These are phyloP conservation scores for Nicotiana tabacum DNA, from an alignment of 257 asterid species.

Conservation along the genomic window DNA sequence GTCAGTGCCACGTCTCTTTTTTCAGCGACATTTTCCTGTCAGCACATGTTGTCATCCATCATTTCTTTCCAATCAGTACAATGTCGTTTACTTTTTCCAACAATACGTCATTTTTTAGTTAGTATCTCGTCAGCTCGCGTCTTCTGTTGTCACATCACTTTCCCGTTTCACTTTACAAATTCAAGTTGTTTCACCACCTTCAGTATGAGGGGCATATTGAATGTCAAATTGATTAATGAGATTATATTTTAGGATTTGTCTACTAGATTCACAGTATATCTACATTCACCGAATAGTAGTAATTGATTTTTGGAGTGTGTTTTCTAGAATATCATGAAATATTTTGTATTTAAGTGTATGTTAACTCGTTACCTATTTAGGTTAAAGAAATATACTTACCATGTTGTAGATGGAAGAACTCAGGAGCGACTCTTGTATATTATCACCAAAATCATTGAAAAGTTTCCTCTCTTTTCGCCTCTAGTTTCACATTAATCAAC, in stretches of 20 bases:
- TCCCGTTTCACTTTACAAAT: not conserved
- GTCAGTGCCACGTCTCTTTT: not conserved
- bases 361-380: not conserved
- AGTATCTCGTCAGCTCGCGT: not conserved
- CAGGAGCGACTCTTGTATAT: not conserved
- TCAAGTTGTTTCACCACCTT: slow-evolving; percentile 2
- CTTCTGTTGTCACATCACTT: not conserved
- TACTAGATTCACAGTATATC: not conserved
- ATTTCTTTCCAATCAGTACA: not conserved
- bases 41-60: not conserved
- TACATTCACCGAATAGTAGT: not conserved
- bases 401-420: not conserved
- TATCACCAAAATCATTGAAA: not conserved
- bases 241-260: not conserved
- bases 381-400: not conserved
- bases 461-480: not conserved
- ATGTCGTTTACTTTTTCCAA: not conserved
- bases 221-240: not conserved
- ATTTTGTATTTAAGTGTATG: not conserved
- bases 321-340: not conserved
- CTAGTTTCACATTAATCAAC: not conserved
- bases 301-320: not conserved
- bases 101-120: not conserved
- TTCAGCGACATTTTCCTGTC: not conserved
- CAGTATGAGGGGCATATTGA: not conserved